Evolutionary conservation across 768 basidiomycete genomes (phyloP).

Genomic region (Mycena capillaripes): DNA sequence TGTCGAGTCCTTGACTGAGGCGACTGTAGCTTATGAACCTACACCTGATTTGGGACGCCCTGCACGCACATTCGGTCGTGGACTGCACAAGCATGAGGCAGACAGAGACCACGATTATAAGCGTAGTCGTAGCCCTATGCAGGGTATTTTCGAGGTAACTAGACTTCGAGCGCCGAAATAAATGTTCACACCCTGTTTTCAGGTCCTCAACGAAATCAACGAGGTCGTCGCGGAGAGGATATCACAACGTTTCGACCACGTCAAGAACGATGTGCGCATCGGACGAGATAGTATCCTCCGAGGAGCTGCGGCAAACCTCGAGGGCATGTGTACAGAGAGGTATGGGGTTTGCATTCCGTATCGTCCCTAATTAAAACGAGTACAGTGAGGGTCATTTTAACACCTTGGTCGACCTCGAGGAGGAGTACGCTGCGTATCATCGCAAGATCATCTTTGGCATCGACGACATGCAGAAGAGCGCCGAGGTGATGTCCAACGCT

Average conservation of each 20-base stretch:
- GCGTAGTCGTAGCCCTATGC: conserved; percentile 26
- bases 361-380: background rate
- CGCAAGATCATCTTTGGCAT: conserved; percentile 54
- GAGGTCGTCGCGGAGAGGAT: conserved; percentile 63
- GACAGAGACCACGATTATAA: conserved; percentile 21
- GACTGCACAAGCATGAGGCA: background rate
- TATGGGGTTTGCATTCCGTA: conserved; percentile 38
- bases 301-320: conserved; percentile 59
- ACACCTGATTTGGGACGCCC: conserved; percentile 19
- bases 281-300: conserved; percentile 63
- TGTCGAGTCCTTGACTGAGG: background rate
- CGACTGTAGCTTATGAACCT: conserved; percentile 15
- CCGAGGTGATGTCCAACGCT: conserved; percentile 50
- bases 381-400: conserved; percentile 67
- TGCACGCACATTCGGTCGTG: conserved; percentile 12
- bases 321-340: conserved; percentile 61
- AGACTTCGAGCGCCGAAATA: background rate
- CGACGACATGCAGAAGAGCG: conserved; percentile 58
- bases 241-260: conserved; percentile 59
- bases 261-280: conserved; percentile 59
- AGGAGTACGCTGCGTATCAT: conserved; percentile 62
- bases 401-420: conserved; percentile 66
- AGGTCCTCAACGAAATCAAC: conserved; percentile 68
- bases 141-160: conserved; percentile 61
- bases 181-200: background rate